Conservation (phyloP, 371 early-diverging fungal species). For the Mortierella sp. region DNA sequence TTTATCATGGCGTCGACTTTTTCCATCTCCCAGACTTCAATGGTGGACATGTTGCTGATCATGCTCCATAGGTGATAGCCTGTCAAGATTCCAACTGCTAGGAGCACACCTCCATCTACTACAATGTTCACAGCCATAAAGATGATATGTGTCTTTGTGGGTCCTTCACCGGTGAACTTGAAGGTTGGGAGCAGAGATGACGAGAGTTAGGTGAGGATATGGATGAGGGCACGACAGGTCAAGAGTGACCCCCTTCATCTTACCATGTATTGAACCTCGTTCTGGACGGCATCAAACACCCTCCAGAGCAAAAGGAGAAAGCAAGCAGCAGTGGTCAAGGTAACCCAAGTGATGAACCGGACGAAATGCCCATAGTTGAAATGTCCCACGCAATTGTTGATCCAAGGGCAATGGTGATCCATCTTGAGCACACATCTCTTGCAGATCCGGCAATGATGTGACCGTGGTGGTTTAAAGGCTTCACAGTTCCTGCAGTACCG, state of each 20-base stretch:
- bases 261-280: slow-evolving; percentile 59
- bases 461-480: slow-evolving; percentile 81
- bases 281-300: slow-evolving; percentile 59
- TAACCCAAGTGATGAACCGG: slow-evolving; percentile 83
- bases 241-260: too few species aligned
- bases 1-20: slow-evolving; percentile 83
- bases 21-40: slow-evolving; percentile 89
- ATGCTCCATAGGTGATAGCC: slow-evolving; percentile 88
- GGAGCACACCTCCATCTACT: slow-evolving; percentile 70
- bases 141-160: slow-evolving; percentile 66
- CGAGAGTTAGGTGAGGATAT: too few species aligned
- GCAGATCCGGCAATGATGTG: slow-evolving; percentile 87
- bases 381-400: slow-evolving; percentile 96
- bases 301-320: slow-evolving; percentile 56
- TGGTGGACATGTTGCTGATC: slow-evolving; percentile 92
- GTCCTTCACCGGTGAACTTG: slow-evolving; percentile 61
- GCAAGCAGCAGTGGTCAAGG: slow-evolving; percentile 64
- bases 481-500: slow-evolving; percentile 84
- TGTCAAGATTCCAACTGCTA: slow-evolving; percentile 84
- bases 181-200: not conserved
- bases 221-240: too few species aligned
- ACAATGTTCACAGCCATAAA: slow-evolving; percentile 81
- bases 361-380: slow-evolving; percentile 90
- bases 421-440: slow-evolving; percentile 87
- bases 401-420: slow-evolving; percentile 98